These are phyloP conservation scores for Pseudogymnoascus sp. DNA, from an alignment of 2,329 filamentous ascomycete species.

Conservation along the genomic window DNA sequence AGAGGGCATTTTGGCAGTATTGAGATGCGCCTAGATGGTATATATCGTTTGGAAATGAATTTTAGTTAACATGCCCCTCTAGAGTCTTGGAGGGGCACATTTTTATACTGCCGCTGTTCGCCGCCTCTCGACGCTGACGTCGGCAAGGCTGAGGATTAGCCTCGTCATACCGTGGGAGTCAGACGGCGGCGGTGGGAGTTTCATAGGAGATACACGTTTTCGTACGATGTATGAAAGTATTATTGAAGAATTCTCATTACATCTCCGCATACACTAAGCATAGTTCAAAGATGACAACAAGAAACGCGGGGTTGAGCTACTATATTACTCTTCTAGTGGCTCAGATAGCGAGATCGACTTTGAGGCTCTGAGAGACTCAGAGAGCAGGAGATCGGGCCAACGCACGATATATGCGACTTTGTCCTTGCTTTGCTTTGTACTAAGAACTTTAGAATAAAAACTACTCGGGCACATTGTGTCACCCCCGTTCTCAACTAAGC, in stretches of 20 bases:
- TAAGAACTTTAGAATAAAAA: not conserved
- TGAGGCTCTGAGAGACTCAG: not conserved
- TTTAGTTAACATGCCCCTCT: not conserved
- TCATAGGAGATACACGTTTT: not conserved
- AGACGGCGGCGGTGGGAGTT: not conserved
- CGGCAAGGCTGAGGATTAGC: slow-evolving; percentile 3
- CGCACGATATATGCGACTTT: not conserved
- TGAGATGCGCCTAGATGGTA: not conserved
- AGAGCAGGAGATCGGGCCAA: not conserved
- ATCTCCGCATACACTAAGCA: not conserved
- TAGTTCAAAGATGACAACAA: not conserved
- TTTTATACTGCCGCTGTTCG: slow-evolving; percentile 7
- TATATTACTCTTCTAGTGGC: not conserved
- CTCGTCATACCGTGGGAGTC: not conserved
- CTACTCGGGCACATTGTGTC: not conserved
- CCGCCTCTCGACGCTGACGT: slow-evolving; percentile 7
- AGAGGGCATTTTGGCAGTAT: slow-evolving; percentile 54
- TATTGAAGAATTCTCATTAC: not conserved
- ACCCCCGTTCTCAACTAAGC: no score
- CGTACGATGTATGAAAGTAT: not conserved
- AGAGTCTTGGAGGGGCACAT: not conserved
- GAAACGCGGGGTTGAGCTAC: not conserved
- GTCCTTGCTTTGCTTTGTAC: not conserved
- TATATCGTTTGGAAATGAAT: not conserved
- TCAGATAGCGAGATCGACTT: not conserved